These are phyloP conservation scores for Globisporangium acanthophoron DNA, from an alignment of 352 stramenopile species.

Conservation along the genomic window DNA sequence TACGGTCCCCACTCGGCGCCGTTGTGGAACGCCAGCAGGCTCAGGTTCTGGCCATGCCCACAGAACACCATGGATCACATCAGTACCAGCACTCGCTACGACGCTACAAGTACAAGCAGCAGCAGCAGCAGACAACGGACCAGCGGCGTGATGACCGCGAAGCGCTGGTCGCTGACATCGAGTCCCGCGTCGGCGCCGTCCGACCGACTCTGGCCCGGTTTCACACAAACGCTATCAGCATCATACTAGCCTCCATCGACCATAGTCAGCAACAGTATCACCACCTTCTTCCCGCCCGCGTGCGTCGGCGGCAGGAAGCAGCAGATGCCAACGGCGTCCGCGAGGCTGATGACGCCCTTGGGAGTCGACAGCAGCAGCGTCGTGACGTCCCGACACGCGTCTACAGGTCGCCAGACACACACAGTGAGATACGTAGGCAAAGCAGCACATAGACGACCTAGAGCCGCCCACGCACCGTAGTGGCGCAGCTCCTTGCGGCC, in stretches of 20 bases:
- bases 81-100: too few relatives aligned
- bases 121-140: constrained; percentile 19
- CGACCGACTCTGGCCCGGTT: constrained; percentile 33
- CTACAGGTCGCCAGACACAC: constrained; percentile 9
- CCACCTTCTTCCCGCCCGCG: constrained; percentile 26
- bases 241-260: background rate
- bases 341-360: constrained; percentile 68
- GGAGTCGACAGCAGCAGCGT: constrained; percentile 57
- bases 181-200: constrained; percentile 48
- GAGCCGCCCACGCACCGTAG: constrained; percentile 33
- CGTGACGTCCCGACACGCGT: constrained; percentile 53
- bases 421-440: background rate
- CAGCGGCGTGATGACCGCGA: constrained; percentile 63
- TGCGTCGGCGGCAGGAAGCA: constrained; percentile 48
- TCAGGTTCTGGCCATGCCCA: constrained; percentile 36
- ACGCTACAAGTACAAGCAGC: background rate
- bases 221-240: background rate
- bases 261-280: too few relatives aligned
- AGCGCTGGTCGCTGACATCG: constrained; percentile 66
- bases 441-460: background rate
- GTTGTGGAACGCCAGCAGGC: constrained; percentile 70
- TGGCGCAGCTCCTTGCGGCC: constrained; percentile 74
- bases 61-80: too few relatives aligned
- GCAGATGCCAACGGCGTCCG: constrained; percentile 69
- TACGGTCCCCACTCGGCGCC: constrained; percentile 63